A percentile compares a stretch with the other conserved stretches of the same genome.
These are phyloP conservation scores for Solanum sejunctum DNA, from an alignment of 257 asterid genomes.

Conservation along the genomic window DNA sequence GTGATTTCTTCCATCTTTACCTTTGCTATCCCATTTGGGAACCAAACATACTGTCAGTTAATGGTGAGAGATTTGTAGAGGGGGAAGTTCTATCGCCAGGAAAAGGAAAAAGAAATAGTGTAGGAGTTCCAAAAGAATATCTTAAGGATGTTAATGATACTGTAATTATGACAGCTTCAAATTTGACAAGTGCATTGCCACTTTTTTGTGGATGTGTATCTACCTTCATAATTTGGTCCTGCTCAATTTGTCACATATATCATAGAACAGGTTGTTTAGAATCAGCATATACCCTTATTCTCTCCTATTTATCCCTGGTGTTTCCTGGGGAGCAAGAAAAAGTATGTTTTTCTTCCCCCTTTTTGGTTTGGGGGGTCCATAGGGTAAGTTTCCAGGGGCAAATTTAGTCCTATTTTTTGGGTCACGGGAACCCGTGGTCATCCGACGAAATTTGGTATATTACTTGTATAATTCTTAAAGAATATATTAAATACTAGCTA, in stretches of 20 bases:
- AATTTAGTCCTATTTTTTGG: too few species aligned
- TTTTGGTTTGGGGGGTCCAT: neutral
- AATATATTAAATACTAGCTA: too few species aligned
- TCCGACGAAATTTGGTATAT: too few species aligned
- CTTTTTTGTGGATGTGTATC: neutral
- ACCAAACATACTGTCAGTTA: neutral
- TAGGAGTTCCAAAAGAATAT: neutral
- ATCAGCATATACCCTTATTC: neutral
- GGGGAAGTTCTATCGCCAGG: neutral
- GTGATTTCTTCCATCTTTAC: neutral
- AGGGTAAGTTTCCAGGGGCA: too few species aligned
- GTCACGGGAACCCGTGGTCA: too few species aligned
- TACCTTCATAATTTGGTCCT: neutral
- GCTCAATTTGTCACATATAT: neutral
- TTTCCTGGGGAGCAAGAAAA: neutral
- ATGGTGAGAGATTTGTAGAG: neutral
- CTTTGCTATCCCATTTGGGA: neutral
- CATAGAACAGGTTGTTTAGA: neutral
- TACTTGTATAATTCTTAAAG: too few species aligned
- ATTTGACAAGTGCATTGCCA: neutral
- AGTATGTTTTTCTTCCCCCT: neutral
- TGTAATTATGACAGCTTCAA: neutral
- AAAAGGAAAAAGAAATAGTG: neutral
- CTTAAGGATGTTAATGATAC: neutral
- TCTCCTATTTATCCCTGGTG: neutral